These are phyloP conservation scores for Nicotiana sylvestris DNA, from an alignment of 257 asterid genomes.

Conservation along the genomic window DNA sequence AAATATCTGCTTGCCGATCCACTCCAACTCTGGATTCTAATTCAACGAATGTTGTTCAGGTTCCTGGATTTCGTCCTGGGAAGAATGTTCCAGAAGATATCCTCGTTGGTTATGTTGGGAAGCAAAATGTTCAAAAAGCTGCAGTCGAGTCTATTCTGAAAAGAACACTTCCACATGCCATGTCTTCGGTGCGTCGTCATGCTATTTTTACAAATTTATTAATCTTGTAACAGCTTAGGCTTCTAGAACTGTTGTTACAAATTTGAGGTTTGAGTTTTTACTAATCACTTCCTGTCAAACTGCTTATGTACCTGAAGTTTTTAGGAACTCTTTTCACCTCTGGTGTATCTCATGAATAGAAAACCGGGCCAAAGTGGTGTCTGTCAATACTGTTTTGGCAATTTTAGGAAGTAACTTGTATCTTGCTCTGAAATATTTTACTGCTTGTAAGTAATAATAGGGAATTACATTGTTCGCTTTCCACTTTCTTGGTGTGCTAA, in stretches of 20 bases:
- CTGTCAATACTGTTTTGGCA: neutral
- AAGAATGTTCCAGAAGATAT: constrained; percentile 80
- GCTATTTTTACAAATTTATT: neutral
- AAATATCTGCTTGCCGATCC: neutral
- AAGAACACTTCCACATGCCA: constrained; percentile 97
- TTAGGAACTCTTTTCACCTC: neutral
- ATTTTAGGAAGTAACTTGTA: neutral
- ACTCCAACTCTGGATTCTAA: neutral
- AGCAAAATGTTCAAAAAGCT: constrained; percentile 61
- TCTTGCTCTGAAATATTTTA: neutral
- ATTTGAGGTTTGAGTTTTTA: neutral
- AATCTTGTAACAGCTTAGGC: neutral
- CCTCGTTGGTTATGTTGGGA: constrained; percentile 62
- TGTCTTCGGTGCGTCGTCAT: constrained; percentile 65
- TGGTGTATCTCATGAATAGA: neutral
- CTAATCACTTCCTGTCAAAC: neutral
- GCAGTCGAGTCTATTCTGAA: constrained; percentile 79
- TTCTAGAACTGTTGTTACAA: neutral
- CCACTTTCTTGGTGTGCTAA: constrained; percentile 12
- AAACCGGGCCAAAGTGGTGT: neutral
- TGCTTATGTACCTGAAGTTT: neutral
- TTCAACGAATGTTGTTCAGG: constrained; percentile 27
- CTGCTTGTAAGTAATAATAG: neutral
- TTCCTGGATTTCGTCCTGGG: constrained; percentile 99
- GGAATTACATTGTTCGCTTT: constrained; percentile 8